Percentiles rank a stretch among this genome's conserved stretches.
These are phyloP conservation scores for Geranomyces variabilis DNA, from an alignment of 192 early-diverging fungal genomes.

Conservation along the genomic window DNA sequence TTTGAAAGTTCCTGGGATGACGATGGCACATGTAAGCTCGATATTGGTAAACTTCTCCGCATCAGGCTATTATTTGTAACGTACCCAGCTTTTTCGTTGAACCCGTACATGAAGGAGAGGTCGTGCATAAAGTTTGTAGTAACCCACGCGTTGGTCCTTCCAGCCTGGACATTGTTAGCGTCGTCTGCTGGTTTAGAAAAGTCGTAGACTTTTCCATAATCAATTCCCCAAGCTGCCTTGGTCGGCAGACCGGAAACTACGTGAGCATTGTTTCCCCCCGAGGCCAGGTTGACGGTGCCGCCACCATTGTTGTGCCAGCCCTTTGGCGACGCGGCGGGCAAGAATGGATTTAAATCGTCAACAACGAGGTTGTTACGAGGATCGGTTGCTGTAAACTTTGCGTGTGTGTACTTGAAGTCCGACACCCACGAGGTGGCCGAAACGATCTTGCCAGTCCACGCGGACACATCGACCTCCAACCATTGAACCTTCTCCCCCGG, in stretches of 20 bases:
- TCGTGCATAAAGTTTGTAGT: conserved; percentile 52
- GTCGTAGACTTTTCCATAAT: conserved; percentile 26
- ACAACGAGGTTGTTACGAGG: conserved; percentile 14
- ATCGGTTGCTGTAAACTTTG: conserved; percentile 12
- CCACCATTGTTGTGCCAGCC: conserved; percentile 48
- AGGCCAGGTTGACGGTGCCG: conserved; percentile 38
- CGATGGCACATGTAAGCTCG: no score
- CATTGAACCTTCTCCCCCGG: conserved; percentile 21
- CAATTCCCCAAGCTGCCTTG: neutral
- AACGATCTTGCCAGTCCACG: conserved; percentile 32
- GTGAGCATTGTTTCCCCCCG: conserved; percentile 40
- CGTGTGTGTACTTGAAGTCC: conserved; percentile 28
- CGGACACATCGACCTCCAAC: conserved; percentile 34
- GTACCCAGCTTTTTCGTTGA: conserved; percentile 46
- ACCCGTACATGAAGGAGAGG: conserved; percentile 64
- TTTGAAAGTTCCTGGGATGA: conserved; percentile 74
- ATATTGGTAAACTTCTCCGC: no score
- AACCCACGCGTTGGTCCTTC: conserved; percentile 34
- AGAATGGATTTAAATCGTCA: conserved; percentile 35
- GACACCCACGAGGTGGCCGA: conserved; percentile 21
- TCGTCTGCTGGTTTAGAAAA: conserved; percentile 8
- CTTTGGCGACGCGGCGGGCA: conserved; percentile 36
- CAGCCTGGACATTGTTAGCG: conserved; percentile 24
- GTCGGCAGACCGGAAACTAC: conserved; percentile 2
- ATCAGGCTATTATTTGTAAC: no score